Evolutionary conservation across 371 early-diverging fungal genomes (phyloP).

Genomic region (Rhizopus arrhizus): DNA sequence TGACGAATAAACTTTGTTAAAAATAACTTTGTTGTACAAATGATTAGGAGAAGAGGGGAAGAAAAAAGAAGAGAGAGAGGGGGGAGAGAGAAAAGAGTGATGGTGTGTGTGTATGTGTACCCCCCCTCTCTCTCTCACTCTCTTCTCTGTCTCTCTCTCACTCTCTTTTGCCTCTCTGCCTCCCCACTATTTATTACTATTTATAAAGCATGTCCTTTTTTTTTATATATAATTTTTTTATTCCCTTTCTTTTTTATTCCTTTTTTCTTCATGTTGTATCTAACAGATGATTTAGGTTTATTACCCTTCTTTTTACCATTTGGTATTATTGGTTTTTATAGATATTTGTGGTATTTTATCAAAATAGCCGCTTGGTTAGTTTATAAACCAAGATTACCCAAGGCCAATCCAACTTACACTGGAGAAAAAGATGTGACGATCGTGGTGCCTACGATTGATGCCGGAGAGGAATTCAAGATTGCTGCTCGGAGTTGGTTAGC

Average conservation of each 20-base stretch:
- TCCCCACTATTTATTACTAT: background rate
- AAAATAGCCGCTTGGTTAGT: slow-evolving; percentile 60
- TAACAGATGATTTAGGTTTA: slow-evolving; percentile 64
- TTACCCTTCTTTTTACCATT: slow-evolving; percentile 74
- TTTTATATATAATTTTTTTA: slow-evolving; percentile 2
- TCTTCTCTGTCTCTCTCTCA: no score
- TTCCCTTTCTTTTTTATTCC: background rate
- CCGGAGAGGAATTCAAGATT: slow-evolving; percentile 72
- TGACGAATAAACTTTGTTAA: background rate
- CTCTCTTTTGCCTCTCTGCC: no score
- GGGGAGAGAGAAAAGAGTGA: no score
- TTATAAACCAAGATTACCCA: slow-evolving; percentile 57
- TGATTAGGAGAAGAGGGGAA: no score
- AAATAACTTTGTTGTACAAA: no score
- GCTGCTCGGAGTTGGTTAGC: slow-evolving; percentile 71
- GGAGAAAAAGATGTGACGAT: slow-evolving; percentile 70
- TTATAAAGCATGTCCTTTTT: slow-evolving; percentile 3
- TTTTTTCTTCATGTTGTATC: slow-evolving; percentile 62
- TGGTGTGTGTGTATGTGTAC: no score
- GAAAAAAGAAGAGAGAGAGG: no score
- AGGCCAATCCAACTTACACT: slow-evolving; percentile 53
- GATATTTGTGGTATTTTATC: slow-evolving; percentile 72
- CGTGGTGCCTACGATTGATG: slow-evolving; percentile 77
- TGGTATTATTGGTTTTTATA: slow-evolving; percentile 74
- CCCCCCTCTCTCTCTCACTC: no score